A percentile compares a stretch with the other conserved stretches of the same genome.
These are phyloP conservation scores for Papiliotrema flavescens DNA, from an alignment of 1,284 basidiomycete genomes.

Conservation along the genomic window DNA sequence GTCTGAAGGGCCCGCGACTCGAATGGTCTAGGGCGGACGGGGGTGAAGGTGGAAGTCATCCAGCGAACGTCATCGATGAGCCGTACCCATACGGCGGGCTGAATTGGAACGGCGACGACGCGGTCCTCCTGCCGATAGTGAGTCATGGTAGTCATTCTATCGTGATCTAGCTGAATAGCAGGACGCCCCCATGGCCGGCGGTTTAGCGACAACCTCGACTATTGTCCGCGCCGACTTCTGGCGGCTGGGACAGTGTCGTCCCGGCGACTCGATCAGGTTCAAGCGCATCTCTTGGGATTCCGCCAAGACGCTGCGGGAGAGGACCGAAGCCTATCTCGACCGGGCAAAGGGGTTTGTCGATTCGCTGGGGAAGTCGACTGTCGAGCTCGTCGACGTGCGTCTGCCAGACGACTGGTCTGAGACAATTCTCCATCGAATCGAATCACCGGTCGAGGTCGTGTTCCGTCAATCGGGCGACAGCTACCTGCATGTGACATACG, in stretches of 20 bases:
- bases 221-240: constrained; percentile 37
- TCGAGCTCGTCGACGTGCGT: constrained; percentile 11
- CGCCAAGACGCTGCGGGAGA: constrained; percentile 39
- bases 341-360: constrained; percentile 25
- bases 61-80: constrained; percentile 67
- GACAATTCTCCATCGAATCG: constrained; percentile 47
- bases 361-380: constrained; percentile 2
- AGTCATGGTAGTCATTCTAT: constrained; percentile 1
- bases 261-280: constrained; percentile 36
- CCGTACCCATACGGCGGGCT: constrained; percentile 61
- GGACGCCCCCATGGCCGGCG: constrained; percentile 31
- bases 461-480: constrained; percentile 26
- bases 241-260: constrained; percentile 41
- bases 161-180: constrained; percentile 6
- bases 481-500: constrained; percentile 31
- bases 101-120: constrained; percentile 65
- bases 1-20: constrained; percentile 52
- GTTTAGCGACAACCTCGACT: constrained; percentile 23
- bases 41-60: constrained; percentile 68
- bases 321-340: constrained; percentile 42
- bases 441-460: constrained; percentile 25
- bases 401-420: constrained; percentile 32
- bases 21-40: constrained; percentile 61
- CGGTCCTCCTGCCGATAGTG: constrained; percentile 61
- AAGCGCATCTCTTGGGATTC: constrained; percentile 45